Percentiles rank a stretch among this genome's conserved stretches.
phyloP scores from a whole-genome alignment of 2,329 filamentous ascomycete species.

The Penicillium decumbens region DNA sequence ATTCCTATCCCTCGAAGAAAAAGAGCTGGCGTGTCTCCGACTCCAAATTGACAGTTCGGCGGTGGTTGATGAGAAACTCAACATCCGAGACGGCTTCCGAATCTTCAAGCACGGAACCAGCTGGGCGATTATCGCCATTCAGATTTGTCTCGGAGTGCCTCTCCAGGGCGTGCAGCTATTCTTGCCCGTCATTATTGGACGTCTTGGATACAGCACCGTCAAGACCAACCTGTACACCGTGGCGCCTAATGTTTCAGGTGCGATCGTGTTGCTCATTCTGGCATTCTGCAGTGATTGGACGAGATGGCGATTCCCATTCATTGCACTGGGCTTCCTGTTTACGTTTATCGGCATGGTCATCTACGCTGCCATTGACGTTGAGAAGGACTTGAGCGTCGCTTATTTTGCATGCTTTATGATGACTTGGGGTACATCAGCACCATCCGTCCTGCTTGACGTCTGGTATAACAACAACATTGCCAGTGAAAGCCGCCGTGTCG shows the following conservation, averaged over 20 bases:
- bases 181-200: slow-evolving; percentile 28
- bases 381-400: slow-evolving; percentile 54
- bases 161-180: slow-evolving; percentile 29
- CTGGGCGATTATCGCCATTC: slow-evolving; percentile 27
- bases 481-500: slow-evolving; percentile 63
- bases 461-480: slow-evolving; percentile 77
- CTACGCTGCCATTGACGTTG: slow-evolving; percentile 62
- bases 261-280: slow-evolving; percentile 63
- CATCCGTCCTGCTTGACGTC: slow-evolving; percentile 56
- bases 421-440: slow-evolving; percentile 60
- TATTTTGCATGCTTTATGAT: slow-evolving; percentile 73
- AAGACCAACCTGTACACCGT: slow-evolving; percentile 65
- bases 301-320: slow-evolving; percentile 60
- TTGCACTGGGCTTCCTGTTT: slow-evolving; percentile 63
- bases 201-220: slow-evolving; percentile 47
- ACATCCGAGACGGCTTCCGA: slow-evolving; percentile 26
- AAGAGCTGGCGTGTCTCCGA: slow-evolving; percentile 35
- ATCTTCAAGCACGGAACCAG: slow-evolving; percentile 29
- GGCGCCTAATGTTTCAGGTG: slow-evolving; percentile 68
- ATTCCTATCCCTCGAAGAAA: slow-evolving; percentile 39
- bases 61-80: slow-evolving; percentile 31
- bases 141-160: slow-evolving; percentile 29
- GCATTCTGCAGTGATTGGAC: slow-evolving; percentile 64
- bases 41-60: slow-evolving; percentile 34
- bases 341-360: slow-evolving; percentile 71